These are phyloP conservation scores for Trichoderma atroviride DNA, from an alignment of 2,329 filamentous ascomycete species.

Conservation along the genomic window DNA sequence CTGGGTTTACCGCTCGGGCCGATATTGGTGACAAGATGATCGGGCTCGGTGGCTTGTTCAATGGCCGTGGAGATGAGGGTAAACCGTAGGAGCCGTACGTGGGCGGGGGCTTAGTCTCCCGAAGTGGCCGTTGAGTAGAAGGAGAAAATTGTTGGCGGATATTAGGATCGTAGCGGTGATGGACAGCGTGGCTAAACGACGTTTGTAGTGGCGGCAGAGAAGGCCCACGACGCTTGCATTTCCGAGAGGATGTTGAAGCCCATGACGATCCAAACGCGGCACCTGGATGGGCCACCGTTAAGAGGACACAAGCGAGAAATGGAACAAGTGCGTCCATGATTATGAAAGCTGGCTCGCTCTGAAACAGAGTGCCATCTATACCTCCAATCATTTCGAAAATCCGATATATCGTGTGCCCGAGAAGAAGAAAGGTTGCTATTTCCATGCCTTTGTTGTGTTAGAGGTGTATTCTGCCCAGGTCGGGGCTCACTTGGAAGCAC, in stretches of 20 bases:
- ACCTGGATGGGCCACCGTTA: slow-evolving; percentile 45
- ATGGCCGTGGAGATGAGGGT: slow-evolving; percentile 36
- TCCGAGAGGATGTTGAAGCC: slow-evolving; percentile 43
- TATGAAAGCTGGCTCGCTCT: slow-evolving; percentile 44
- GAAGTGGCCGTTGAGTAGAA: slow-evolving; percentile 31
- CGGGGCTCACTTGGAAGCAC: slow-evolving; percentile 25
- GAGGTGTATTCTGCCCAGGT: background rate
- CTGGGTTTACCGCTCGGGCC: slow-evolving; percentile 18
- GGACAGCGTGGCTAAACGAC: slow-evolving; percentile 33
- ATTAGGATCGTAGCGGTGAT: slow-evolving; percentile 41
- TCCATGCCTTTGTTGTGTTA: slow-evolving; percentile 41
- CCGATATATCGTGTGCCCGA: slow-evolving; percentile 47
- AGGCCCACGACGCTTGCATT: slow-evolving; percentile 30
- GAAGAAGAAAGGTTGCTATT: slow-evolving; percentile 41
- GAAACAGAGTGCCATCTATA: slow-evolving; percentile 40
- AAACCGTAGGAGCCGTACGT: slow-evolving; percentile 37
- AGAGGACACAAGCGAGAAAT: slow-evolving; percentile 41
- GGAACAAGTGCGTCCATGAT: slow-evolving; percentile 47
- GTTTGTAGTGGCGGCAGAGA: slow-evolving; percentile 30
- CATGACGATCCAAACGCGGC: slow-evolving; percentile 45
- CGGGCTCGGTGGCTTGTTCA: slow-evolving; percentile 31
- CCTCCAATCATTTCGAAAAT: slow-evolving; percentile 45
- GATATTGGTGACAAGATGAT: slow-evolving; percentile 28
- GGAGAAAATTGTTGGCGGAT: slow-evolving; percentile 39
- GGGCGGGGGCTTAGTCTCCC: slow-evolving; percentile 32